These are phyloP conservation scores for Leccinum uliginosum DNA, from an alignment of 768 basidiomycete genomes.

Conservation along the genomic window DNA sequence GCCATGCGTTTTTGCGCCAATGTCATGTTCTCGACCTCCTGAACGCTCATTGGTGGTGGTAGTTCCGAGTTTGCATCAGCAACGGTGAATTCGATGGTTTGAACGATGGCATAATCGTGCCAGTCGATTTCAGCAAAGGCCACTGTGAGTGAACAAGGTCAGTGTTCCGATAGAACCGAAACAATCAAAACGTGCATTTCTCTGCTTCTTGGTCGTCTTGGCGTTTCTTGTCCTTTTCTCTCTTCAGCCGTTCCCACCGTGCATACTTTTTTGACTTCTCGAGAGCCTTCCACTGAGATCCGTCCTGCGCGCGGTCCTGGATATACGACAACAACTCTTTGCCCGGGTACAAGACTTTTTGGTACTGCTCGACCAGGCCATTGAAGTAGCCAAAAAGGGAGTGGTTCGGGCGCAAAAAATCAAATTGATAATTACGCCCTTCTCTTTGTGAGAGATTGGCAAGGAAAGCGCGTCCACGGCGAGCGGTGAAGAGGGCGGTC, in stretches of 20 bases:
- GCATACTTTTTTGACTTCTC: constrained; percentile 74
- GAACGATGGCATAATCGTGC: constrained; percentile 98
- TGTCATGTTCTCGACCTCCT: constrained; percentile 95
- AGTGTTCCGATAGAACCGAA: neutral
- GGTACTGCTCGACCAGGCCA: constrained; percentile 93
- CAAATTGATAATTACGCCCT: constrained; percentile 96
- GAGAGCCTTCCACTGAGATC: constrained; percentile 72
- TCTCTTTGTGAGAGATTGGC: constrained; percentile 81
- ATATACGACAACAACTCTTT: constrained; percentile 70
- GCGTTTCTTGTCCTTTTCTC: constrained; percentile 80
- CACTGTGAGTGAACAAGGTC: constrained; percentile 38
- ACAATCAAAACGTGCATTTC: constrained; percentile 51
- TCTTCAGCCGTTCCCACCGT: constrained; percentile 82
- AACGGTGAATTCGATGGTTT: constrained; percentile 95
- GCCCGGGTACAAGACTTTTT: constrained; percentile 81
- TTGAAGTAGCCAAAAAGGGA: constrained; percentile 98
- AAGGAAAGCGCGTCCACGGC: constrained; percentile 83
- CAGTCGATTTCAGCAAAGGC: constrained; percentile 98
- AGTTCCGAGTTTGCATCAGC: constrained; percentile 88
- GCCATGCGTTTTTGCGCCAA: constrained; percentile 97
- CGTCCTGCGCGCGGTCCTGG: constrained; percentile 62
- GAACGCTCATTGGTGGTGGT: constrained; percentile 93
- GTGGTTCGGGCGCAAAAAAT: constrained; percentile 93
- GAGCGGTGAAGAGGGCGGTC: constrained; percentile 93
- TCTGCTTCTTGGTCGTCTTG: constrained; percentile 93